Base-by-base conservation (phyloP, 805 yeast genomes). In the Yamadazyma paraphyllophila region DNA sequence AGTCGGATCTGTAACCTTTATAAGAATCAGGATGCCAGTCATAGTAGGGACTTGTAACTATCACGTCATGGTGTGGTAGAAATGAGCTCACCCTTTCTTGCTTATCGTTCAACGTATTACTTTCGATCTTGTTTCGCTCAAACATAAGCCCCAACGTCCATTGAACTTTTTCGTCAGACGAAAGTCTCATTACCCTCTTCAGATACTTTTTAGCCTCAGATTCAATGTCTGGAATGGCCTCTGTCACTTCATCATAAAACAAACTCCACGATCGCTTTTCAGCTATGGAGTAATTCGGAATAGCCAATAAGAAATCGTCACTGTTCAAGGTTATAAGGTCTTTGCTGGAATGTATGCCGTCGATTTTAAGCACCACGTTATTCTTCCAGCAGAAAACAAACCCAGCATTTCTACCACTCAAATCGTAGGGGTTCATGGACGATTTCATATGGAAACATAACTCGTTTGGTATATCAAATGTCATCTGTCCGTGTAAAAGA, bases 131-230 rank as follows among this genome's bases (percentile, higher is more conserved):
- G 44, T 85, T 84, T 48, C 85, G 66, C 60, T 89, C 96, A 65
- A 88, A 88, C 15, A 77, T 51, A 54, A 87, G 66, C 0, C 96
- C 96, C 39, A 84, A 65, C 30, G 74, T 78, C 97, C 96, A 90
- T n/a, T 67, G 60, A 6, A 90, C 94, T 33, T 71, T 67, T 25
- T 90, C 90, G 9, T 74, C 65, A 0, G 74, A 69, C 1, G 73
- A 67, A 25, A 90, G 69, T 52, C 78, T 81, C 77, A 87, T 76
- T 0, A 73, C 69, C 8, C 59, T 57, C 53, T 76, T 77, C 15
- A 58, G 65, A 31, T 67, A 61, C 43, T 66, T 69, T 36, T 54
- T 60, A 3, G 62, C 42, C 36, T 65, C 72, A 1, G 57, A 43
- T 27, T 63, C 69, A 15, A 54, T 48, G 36, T 58, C 60, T 2